These are phyloP conservation scores for Salix purpurea DNA, from an alignment of 345 rosid genomes.

Conservation along the genomic window DNA sequence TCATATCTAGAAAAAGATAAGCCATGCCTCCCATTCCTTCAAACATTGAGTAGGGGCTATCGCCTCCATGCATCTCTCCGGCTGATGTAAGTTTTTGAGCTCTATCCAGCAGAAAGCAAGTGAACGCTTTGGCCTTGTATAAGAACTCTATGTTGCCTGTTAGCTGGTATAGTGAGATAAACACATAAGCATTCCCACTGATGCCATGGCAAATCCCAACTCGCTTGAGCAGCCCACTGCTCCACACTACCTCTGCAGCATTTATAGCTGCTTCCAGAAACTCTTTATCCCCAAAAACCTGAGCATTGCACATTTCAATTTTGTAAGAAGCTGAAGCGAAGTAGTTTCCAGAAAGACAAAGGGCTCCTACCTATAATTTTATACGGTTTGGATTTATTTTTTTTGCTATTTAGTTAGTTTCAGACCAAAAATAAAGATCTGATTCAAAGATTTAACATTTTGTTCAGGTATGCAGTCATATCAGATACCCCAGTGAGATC, in stretches of 20 bases:
- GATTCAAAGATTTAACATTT: no score
- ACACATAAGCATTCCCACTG: conserved; percentile 22
- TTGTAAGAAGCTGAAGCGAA: neutral
- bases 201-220: conserved; percentile 28
- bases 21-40: conserved; percentile 32
- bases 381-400: no score
- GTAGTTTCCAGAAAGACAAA: neutral
- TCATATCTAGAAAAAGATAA: conserved; percentile 19
- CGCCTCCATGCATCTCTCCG: conserved; percentile 31
- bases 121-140: conserved; percentile 28
- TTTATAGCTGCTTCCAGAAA: conserved; percentile 23
- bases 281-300: conserved; percentile 20
- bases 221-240: conserved; percentile 26
- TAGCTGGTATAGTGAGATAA: conserved; percentile 23
- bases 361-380: no score
- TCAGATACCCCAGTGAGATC: no score
- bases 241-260: conserved; percentile 27
- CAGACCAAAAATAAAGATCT: no score
- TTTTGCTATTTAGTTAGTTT: no score
- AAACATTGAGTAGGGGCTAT: conserved; percentile 25
- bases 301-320: neutral
- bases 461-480: no score
- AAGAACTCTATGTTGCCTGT: conserved; percentile 19
- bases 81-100: conserved; percentile 23
- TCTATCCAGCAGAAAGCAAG: conserved; percentile 26